A percentile compares a stretch with the other conserved stretches of the same genome.
phyloP scores from a whole-genome alignment of 176 grass and related monocot species.

The Oryza nivara region DNA sequence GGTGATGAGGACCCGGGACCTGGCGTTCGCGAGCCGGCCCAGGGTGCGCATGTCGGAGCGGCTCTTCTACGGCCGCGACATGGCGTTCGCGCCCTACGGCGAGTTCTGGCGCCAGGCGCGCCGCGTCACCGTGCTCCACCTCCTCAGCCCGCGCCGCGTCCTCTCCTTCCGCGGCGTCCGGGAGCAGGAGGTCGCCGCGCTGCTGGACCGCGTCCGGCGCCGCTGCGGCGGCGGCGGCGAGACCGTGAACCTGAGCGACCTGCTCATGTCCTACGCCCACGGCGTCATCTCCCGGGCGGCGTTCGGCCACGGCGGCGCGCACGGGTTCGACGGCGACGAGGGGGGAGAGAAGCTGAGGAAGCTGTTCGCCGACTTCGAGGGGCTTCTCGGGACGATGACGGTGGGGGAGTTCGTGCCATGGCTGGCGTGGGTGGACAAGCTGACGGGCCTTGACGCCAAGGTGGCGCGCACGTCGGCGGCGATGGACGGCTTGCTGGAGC shows the following conservation, averaged over 20 bases:
- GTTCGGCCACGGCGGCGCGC: slow-evolving; percentile 13
- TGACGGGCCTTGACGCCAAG: slow-evolving; percentile 42
- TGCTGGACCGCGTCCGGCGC: slow-evolving; percentile 35
- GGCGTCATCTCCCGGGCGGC: slow-evolving; percentile 19
- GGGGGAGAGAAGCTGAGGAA: slow-evolving; percentile 25
- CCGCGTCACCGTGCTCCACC: slow-evolving; percentile 48
- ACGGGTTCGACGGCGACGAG: slow-evolving; percentile 21
- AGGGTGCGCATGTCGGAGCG: background rate
- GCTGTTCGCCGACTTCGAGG: slow-evolving; percentile 56
- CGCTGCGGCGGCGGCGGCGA: background rate
- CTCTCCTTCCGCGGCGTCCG: slow-evolving; percentile 35
- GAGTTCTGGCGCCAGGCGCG: slow-evolving; percentile 61
- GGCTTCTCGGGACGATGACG: slow-evolving; percentile 34
- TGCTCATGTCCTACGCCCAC: slow-evolving; percentile 20
- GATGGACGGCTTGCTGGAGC: slow-evolving; percentile 44
- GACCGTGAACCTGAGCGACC: slow-evolving; percentile 6
- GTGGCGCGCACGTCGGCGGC: slow-evolving; percentile 13
- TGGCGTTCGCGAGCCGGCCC: slow-evolving; percentile 54
- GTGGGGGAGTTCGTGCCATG: slow-evolving; percentile 57
- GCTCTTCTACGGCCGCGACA: slow-evolving; percentile 48
- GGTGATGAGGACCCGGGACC: slow-evolving; percentile 49
- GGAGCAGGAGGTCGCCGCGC: slow-evolving; percentile 41
- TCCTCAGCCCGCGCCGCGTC: slow-evolving; percentile 44
- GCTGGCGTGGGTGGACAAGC: slow-evolving; percentile 52
- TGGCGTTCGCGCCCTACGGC: slow-evolving; percentile 60